A percentile compares a stretch with the other conserved stretches of the same genome.
Evolutionary conservation across 2,329 filamentous ascomycete species (phyloP).

Genomic region (Hirsutella minnesotensis): DNA sequence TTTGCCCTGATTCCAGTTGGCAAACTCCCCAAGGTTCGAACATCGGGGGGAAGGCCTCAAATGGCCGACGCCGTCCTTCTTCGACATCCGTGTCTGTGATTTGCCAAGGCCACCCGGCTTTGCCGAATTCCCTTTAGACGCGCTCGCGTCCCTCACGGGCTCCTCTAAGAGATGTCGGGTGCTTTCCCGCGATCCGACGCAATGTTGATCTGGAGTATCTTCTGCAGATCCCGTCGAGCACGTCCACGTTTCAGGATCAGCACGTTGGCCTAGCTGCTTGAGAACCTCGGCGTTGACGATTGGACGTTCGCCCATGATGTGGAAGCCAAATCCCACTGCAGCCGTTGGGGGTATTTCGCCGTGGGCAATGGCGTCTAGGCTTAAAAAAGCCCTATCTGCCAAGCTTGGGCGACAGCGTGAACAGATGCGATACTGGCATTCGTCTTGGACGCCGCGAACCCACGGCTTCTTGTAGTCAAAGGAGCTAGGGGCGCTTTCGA

Average conservation of each 20-base stretch:
- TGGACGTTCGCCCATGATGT: slow-evolving; percentile 29
- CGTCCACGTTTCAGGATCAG: slow-evolving; percentile 4
- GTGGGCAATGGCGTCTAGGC: slow-evolving; percentile 35
- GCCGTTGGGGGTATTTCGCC: slow-evolving; percentile 38
- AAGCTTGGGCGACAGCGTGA: slow-evolving; percentile 32
- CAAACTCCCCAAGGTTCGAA: slow-evolving; percentile 10
- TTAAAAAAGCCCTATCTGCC: slow-evolving; percentile 33
- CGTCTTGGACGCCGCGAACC: slow-evolving; percentile 21
- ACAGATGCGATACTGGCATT: slow-evolving; percentile 41
- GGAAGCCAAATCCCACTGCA: slow-evolving; percentile 41
- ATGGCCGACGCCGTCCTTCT: slow-evolving; percentile 3
- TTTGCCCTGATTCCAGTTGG: not conserved
- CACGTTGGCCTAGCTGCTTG: slow-evolving; percentile 26
- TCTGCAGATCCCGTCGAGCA: not conserved
- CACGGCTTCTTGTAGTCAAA: slow-evolving; percentile 21
- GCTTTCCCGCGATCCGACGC: not conserved
- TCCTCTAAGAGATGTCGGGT: not conserved
- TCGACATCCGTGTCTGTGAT: not conserved
- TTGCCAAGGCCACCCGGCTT: not conserved
- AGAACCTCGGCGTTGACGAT: slow-evolving; percentile 26
- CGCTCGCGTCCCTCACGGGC: not conserved
- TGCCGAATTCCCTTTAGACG: slow-evolving; percentile 4
- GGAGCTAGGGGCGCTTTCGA: slow-evolving; percentile 7
- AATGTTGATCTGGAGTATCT: not conserved
- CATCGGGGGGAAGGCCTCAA: slow-evolving; percentile 14